Conservation (phyloP, 2,329 filamentous ascomycete genomes). For the Pseudocercospora vitis region DNA sequence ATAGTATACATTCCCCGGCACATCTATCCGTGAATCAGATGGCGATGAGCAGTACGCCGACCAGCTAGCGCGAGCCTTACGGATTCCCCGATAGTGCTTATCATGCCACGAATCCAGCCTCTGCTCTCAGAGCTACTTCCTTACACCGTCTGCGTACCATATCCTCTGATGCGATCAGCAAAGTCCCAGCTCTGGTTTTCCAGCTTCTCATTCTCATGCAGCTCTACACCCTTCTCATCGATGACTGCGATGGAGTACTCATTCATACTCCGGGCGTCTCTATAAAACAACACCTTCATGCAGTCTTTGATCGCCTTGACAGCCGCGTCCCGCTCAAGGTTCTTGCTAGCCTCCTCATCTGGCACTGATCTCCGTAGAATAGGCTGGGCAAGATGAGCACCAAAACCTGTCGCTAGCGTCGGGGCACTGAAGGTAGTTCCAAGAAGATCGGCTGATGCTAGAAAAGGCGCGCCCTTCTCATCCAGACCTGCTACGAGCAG, state of each 20-base stretch:
- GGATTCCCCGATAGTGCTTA: not conserved
- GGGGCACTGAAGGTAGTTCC: slow-evolving; percentile 89
- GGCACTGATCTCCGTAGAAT: slow-evolving; percentile 82
- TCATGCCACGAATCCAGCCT: not conserved
- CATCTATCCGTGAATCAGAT: not conserved
- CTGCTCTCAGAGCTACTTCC: not conserved
- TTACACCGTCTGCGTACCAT: slow-evolving; percentile 71
- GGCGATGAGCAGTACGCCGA: not conserved
- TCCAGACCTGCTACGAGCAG: slow-evolving; percentile 88
- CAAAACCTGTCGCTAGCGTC: slow-evolving; percentile 89
- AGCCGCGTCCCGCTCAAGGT: slow-evolving; percentile 74
- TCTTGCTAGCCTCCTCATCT: slow-evolving; percentile 74
- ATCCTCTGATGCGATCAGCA: slow-evolving; percentile 90
- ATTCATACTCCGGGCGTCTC: slow-evolving; percentile 90
- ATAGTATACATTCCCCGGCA: slow-evolving; percentile 3
- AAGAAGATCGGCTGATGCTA: slow-evolving; percentile 86
- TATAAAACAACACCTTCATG: slow-evolving; percentile 98
- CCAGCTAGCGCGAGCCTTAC: not conserved
- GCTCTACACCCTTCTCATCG: slow-evolving; percentile 75
- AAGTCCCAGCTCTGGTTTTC: slow-evolving; percentile 98
- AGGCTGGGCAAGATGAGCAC: slow-evolving; percentile 87
- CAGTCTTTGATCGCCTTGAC: slow-evolving; percentile 82
- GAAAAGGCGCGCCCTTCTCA: slow-evolving; percentile 76
- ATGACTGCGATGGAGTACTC: slow-evolving; percentile 88
- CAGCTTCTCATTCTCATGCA: slow-evolving; percentile 81